Conservation (phyloP, 768 basidiomycete species). For the Tylopilus plumbeoviolaceoides region DNA sequence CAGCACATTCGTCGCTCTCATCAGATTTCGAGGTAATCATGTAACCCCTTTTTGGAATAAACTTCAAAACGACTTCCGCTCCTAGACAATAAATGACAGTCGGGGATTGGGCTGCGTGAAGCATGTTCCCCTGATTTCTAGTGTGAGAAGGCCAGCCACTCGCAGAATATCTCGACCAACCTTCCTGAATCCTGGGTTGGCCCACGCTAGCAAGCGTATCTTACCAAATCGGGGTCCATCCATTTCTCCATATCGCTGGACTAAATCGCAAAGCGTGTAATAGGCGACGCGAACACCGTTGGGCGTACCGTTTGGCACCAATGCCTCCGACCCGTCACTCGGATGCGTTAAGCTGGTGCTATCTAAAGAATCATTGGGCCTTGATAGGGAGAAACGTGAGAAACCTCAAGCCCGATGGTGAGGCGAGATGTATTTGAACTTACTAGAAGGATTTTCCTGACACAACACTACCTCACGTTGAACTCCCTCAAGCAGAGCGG, state of each 20-base stretch:
- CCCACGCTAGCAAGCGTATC: conserved; percentile 41
- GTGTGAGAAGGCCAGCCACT: neutral
- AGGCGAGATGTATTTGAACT: conserved; percentile 1
- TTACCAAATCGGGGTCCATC: conserved; percentile 30
- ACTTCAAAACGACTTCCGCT: conserved; percentile 18
- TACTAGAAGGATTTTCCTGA: conserved; percentile 20
- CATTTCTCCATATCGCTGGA: conserved; percentile 34
- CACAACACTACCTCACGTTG: conserved; percentile 32
- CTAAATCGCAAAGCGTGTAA: conserved; percentile 29
- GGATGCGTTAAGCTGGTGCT: conserved; percentile 12
- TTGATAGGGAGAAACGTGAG: conserved; percentile 4
- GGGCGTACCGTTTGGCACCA: conserved; percentile 26
- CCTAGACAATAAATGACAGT: conserved; percentile 26
- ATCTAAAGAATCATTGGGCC: conserved; percentile 31
- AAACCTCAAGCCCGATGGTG: conserved; percentile 28
- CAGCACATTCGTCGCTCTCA: conserved; percentile 13
- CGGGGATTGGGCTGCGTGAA: conserved; percentile 21
- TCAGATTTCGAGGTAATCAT: neutral
- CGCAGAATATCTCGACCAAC: conserved; percentile 15
- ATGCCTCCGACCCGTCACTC: conserved; percentile 9
- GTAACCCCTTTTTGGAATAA: conserved; percentile 27
- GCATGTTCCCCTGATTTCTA: conserved; percentile 19
- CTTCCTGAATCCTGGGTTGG: conserved; percentile 36
- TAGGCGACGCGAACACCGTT: conserved; percentile 18
- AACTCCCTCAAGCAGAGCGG: conserved; percentile 35